These are phyloP conservation scores for Cordyceps farinosa DNA, from an alignment of 2,329 filamentous ascomycete species.

Conservation along the genomic window DNA sequence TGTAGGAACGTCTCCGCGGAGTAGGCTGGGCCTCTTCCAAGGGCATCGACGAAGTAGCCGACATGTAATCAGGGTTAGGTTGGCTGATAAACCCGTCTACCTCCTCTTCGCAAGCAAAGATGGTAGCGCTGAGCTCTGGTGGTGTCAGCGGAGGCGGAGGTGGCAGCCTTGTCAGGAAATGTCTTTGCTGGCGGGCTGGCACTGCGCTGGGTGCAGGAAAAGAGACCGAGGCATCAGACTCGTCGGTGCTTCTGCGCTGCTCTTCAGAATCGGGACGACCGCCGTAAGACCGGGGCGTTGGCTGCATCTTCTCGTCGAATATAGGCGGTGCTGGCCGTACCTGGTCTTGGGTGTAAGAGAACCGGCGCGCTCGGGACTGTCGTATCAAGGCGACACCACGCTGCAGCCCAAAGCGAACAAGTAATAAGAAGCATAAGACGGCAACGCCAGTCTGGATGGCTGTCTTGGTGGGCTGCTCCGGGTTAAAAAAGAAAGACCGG, in stretches of 20 bases:
- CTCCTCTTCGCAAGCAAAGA: slow-evolving; percentile 43
- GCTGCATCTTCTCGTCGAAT: slow-evolving; percentile 19
- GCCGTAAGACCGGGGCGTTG: slow-evolving; percentile 24
- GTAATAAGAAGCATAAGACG: slow-evolving; percentile 13
- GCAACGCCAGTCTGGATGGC: slow-evolving; percentile 16
- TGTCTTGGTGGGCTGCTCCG: slow-evolving; percentile 10
- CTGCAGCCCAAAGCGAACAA: slow-evolving; percentile 13
- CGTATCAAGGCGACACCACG: slow-evolving; percentile 9
- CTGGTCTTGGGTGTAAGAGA: background rate
- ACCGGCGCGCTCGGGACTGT: slow-evolving; percentile 19
- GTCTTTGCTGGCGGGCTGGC: slow-evolving; percentile 22
- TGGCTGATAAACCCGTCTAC: slow-evolving; percentile 45
- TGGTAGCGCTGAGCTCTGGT: slow-evolving; percentile 40
- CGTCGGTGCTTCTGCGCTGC: background rate
- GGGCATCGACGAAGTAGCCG: slow-evolving; percentile 30
- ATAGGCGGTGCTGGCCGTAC: background rate
- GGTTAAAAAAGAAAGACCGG: slow-evolving; percentile 10
- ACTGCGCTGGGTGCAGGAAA: background rate
- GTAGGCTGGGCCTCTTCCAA: slow-evolving; percentile 29
- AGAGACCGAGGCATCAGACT: background rate
- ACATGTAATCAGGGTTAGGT: slow-evolving; percentile 48
- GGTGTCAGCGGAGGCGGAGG: slow-evolving; percentile 49
- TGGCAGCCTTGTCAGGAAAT: slow-evolving; percentile 37
- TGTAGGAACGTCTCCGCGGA: slow-evolving; percentile 42
- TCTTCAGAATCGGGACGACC: background rate